Percentiles rank a stretch among this genome's conserved stretches.
These are phyloP conservation scores for Zygosaccharomyces sapae DNA, from an alignment of 1,139 yeast species.

Conservation along the genomic window DNA sequence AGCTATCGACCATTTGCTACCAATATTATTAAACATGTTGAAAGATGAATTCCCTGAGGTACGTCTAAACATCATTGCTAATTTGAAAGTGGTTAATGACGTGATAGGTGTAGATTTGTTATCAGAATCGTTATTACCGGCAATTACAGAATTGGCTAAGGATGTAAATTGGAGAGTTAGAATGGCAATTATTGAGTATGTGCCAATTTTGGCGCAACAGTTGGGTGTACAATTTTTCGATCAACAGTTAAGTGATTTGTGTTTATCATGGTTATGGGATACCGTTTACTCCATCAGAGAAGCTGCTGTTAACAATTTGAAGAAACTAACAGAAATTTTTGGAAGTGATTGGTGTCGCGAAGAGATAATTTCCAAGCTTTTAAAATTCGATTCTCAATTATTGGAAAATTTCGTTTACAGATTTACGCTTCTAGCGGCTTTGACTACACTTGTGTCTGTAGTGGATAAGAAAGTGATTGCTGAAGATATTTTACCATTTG, in stretches of 20 bases:
- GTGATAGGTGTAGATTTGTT: conserved; percentile 88
- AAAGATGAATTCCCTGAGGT: conserved; percentile 98
- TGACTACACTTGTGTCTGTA: conserved; percentile 72
- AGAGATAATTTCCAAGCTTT: conserved; percentile 74
- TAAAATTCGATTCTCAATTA: conserved; percentile 45
- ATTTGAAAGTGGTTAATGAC: conserved; percentile 85
- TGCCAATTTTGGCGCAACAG: conserved; percentile 91
- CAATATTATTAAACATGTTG: conserved; percentile 86
- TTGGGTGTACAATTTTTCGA: conserved; percentile 91
- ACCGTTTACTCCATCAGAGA: conserved; percentile 94
- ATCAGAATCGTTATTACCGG: conserved; percentile 86
- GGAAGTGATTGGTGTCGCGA: conserved; percentile 92
- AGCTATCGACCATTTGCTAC: conserved; percentile 78
- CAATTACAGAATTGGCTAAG: conserved; percentile 92
- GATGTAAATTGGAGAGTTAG: conserved; percentile 98
- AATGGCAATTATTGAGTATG: conserved; percentile 93
- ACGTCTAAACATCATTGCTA: conserved; percentile 86
- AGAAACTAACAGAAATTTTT: conserved; percentile 75
- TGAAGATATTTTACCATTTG: conserved; percentile 71
- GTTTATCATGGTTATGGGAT: conserved; percentile 98
- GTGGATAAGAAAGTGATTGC: conserved; percentile 54
- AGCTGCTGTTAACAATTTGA: conserved; percentile 86
- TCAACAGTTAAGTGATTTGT: conserved; percentile 81
- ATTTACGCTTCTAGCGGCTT: conserved; percentile 83
- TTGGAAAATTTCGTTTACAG: conserved; percentile 69